A percentile compares a stretch with the other conserved stretches of the same genome.
Conservation (phyloP, 305 asterid species). For the Ajuga reptans region DNA sequence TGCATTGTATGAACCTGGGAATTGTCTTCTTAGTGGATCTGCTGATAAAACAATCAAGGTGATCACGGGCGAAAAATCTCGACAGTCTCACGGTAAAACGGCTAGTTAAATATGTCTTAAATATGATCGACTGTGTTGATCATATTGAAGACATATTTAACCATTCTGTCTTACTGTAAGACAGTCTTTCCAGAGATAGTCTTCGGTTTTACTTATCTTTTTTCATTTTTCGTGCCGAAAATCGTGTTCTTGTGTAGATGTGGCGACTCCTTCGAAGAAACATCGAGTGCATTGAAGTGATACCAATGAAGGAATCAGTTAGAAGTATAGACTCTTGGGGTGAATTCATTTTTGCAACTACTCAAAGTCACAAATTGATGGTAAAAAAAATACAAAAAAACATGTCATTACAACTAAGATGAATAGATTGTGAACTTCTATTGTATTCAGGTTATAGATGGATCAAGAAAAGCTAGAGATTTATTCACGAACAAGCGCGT, state of each 20-base stretch:
- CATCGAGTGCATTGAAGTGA: conserved; percentile 64
- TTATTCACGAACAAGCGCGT: conserved; percentile 58
- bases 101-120: too few species aligned
- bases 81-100: too few species aligned
- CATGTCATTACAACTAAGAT: neutral
- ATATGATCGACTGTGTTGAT: too few species aligned
- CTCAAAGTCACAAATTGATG: conserved; percentile 62
- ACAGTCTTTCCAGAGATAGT: too few species aligned
- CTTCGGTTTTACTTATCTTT: too few species aligned
- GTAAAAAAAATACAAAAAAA: conserved; percentile 17
- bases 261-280: conserved; percentile 64
- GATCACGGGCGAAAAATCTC: too few species aligned
- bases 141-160: too few species aligned
- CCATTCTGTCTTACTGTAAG: too few species aligned
- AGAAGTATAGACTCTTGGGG: conserved; percentile 54
- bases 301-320: conserved; percentile 58
- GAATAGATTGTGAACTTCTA: neutral
- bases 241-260: conserved; percentile 35
- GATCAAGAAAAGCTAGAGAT: conserved; percentile 52
- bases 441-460: conserved; percentile 44
- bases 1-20: conserved; percentile 61
- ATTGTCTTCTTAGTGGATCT: conserved; percentile 74
- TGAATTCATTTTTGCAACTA: conserved; percentile 52
- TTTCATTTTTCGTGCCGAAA: too few species aligned
- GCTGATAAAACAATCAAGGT: conserved; percentile 78